Evolutionary conservation across 306 rosid genomes (phyloP).

Genomic region (Fagus sylvatica): DNA sequence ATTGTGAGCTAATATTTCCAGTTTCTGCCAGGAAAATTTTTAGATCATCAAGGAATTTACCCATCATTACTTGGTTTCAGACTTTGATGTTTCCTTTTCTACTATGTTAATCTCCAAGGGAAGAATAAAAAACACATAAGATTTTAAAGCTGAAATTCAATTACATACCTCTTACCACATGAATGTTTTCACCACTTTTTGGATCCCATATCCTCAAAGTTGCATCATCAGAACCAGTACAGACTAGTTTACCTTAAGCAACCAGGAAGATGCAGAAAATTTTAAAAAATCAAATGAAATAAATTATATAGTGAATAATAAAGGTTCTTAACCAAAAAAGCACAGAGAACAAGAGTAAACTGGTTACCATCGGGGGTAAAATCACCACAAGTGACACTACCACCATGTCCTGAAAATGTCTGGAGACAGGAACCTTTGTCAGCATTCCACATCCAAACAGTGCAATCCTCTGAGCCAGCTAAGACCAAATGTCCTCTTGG

Average conservation of each 20-base stretch:
- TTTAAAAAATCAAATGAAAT: not conserved
- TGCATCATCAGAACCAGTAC: conserved; percentile 92
- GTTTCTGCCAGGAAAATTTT: not conserved
- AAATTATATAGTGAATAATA: not conserved
- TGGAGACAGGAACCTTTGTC: conserved; percentile 54
- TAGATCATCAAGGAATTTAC: not conserved
- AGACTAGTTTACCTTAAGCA: conserved; percentile 71
- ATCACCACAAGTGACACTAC: conserved; percentile 86
- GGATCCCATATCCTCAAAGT: conserved; percentile 94
- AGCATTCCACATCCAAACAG: conserved; percentile 93
- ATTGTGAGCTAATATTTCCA: not conserved
- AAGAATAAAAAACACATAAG: not conserved
- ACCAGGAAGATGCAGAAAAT: conserved; percentile 23
- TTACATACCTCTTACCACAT: conserved; percentile 73
- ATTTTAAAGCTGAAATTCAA: conserved; percentile 1
- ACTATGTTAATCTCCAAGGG: conserved; percentile 1
- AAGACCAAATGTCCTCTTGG: conserved; percentile 78
- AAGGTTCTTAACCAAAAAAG: not conserved
- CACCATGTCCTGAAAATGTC: conserved; percentile 72
- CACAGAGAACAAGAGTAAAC: conserved; percentile 27
- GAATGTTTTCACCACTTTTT: conserved; percentile 67
- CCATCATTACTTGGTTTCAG: not conserved
- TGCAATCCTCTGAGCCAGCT: conserved; percentile 86
- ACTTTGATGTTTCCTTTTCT: not conserved
- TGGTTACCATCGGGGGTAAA: conserved; percentile 91